Evolutionary conservation across 345 rosid species (phyloP), one percentile per base, ranked within the genome.

Genomic region (Acer negundo): DNA sequence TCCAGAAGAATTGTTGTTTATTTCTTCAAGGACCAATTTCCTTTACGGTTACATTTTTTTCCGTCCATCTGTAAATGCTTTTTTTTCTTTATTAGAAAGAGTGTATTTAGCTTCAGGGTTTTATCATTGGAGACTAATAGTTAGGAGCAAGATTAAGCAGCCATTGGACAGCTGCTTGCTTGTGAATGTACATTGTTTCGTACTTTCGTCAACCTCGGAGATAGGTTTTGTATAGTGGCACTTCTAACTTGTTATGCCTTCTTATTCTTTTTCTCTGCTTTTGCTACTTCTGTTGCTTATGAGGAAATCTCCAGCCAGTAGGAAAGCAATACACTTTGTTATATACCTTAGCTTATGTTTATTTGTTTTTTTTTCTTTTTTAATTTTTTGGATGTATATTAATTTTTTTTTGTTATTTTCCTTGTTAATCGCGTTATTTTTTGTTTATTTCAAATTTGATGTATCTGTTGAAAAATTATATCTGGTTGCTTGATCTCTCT

Each of bases 11-110:
- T 49, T 62, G 26, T 40, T 71, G 58, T 70, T 53, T 71, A 73
- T 80, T 81, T 82, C 78, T 62, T 80, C 72, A 2, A 72, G 72
- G 62, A 70, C 82, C 69, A 70, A 49, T 72, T 81, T 59, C 80
- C 73, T 71, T 74, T 65, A 61, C 70, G 9, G 46, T 76, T 72
- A 47, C 66, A 4, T 24, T 56, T 46, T 67, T 46, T 70, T 74
- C 65, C 23, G 49, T 65, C 78, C 53, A 31, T 28, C 20, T 75
- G 62, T 22, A 49, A 49, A 2, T 49, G 49, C 49, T 28, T 35
- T 35, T 35, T 47, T 51, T 35, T 64, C n/a, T 38, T 19, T 6
- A 6, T 28, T 49, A 56, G 46, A 74, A 62, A 62, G 31, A 47
- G 44, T 4, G 19, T 10, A 9, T 12, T 24, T 17, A 46, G 28